Evolutionary conservation across 768 basidiomycete genomes (phyloP).

Genomic region (Ramaria rubella): DNA sequence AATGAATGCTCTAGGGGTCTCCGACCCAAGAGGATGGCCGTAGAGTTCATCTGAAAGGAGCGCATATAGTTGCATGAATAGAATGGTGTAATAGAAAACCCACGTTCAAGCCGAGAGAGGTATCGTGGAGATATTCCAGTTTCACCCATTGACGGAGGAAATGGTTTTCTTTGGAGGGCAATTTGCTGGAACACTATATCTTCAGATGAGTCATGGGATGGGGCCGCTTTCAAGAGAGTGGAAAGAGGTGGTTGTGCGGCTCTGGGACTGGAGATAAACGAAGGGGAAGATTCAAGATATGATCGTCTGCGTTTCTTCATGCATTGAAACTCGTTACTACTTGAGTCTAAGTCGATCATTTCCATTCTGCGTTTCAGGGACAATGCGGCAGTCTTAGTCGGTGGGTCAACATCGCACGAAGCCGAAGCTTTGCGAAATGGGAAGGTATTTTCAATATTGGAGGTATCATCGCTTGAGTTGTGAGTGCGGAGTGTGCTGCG

Average conservation of each 20-base stretch:
- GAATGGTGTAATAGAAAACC: no score
- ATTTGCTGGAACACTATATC: no score
- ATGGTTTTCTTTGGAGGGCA: no score
- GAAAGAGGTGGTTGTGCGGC: neutral
- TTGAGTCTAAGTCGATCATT: no score
- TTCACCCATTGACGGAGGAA: neutral
- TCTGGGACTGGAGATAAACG: neutral
- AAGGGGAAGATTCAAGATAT: neutral
- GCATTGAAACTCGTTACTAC: neutral
- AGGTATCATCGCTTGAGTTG: neutral
- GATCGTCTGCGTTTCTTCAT: neutral
- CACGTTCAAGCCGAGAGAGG: neutral
- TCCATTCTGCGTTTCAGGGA: neutral
- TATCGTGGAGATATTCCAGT: neutral
- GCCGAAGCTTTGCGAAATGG: neutral
- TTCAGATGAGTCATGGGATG: neutral
- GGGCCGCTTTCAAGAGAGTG: neutral
- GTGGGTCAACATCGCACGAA: neutral
- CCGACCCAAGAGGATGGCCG: slow-evolving; percentile 35
- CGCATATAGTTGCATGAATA: no score
- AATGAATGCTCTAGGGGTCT: slow-evolving; percentile 34
- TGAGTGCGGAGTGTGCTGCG: neutral
- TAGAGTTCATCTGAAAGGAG: slow-evolving; percentile 33
- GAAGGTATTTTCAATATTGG: neutral
- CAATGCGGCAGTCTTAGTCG: neutral